Conservation (phyloP, 768 basidiomycete genomes). For the Auriscalpium orientale region DNA sequence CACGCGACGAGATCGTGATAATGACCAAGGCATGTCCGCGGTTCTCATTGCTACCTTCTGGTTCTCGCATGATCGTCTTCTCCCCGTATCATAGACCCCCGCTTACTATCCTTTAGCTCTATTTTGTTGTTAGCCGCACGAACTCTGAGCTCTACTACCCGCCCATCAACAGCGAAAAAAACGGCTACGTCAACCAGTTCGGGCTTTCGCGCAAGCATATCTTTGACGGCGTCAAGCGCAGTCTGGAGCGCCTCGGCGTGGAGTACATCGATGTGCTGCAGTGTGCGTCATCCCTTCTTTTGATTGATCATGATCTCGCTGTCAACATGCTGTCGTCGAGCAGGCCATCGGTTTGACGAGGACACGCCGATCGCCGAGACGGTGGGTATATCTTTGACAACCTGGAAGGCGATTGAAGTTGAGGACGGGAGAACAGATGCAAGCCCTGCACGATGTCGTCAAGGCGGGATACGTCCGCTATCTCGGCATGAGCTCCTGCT, state of each 20-base stretch:
- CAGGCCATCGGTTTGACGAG: conserved; percentile 22
- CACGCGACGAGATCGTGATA: conserved; percentile 26
- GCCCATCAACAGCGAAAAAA: conserved; percentile 24
- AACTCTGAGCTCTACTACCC: conserved; percentile 24
- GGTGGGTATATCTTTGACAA: background rate
- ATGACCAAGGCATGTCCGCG: background rate
- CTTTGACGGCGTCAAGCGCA: conserved; percentile 36
- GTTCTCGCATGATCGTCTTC: background rate
- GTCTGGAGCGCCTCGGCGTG: conserved; percentile 33
- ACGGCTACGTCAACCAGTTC: conserved; percentile 22
- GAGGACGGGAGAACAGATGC: conserved; percentile 16
- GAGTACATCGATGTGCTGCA: conserved; percentile 42
- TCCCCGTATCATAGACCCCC: too few species aligned
- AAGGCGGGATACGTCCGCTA: conserved; percentile 29
- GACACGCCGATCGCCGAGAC: conserved; percentile 23
- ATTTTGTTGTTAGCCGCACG: background rate
- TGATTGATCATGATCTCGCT: background rate
- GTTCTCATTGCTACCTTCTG: background rate
- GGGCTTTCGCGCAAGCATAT: conserved; percentile 34
- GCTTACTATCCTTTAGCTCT: background rate
- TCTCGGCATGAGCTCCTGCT: conserved; percentile 21
- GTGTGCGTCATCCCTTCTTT: conserved; percentile 15
- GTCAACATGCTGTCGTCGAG: background rate
- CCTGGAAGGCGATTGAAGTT: too few species aligned
- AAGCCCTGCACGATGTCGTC: conserved; percentile 31